phyloP scores from a whole-genome alignment of 139 green algal genomes.

The Micractinium conductrix region DNA sequence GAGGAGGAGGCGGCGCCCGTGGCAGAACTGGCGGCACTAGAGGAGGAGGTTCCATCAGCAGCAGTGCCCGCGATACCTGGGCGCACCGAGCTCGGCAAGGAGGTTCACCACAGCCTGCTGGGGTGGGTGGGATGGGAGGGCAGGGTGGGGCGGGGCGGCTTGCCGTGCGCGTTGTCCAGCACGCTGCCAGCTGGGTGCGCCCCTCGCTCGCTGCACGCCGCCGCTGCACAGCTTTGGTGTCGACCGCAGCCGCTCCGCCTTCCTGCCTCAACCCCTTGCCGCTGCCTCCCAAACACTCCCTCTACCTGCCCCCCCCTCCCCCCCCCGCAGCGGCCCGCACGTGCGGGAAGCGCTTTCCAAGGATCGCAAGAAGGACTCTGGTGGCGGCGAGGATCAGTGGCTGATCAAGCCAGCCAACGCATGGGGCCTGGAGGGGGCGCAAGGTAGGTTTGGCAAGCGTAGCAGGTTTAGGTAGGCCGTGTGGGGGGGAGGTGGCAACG shows the following conservation, averaged over 20 bases:
- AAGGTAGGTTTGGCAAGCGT: background rate
- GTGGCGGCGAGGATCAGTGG: conserved; percentile 67
- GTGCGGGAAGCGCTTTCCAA: conserved; percentile 55
- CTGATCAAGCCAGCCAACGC: conserved; percentile 46
- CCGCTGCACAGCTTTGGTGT: too few relatives aligned
- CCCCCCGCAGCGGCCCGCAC: conserved; percentile 1
- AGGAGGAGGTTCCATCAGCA: background rate
- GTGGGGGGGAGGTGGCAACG: too few relatives aligned
- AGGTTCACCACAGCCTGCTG: background rate
- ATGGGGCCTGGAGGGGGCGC: conserved; percentile 15
- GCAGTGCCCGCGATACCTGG: background rate
- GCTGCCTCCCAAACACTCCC: background rate
- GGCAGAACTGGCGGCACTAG: background rate
- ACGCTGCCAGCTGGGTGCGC: too few relatives aligned
- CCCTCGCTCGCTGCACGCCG: too few relatives aligned
- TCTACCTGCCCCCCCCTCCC: background rate
- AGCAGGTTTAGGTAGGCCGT: too few relatives aligned
- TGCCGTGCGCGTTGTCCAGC: too few relatives aligned
- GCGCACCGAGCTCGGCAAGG: conserved; percentile 1
- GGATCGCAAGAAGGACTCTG: conserved; percentile 45
- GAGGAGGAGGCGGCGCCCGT: background rate
- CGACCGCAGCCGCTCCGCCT: too few relatives aligned
- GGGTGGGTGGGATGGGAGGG: background rate
- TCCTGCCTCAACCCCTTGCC: too few relatives aligned
- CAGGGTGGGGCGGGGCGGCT: background rate